Evolutionary conservation across 2,329 filamentous ascomycete genomes (phyloP).

Genomic region (Colletotrichum sidae): DNA sequence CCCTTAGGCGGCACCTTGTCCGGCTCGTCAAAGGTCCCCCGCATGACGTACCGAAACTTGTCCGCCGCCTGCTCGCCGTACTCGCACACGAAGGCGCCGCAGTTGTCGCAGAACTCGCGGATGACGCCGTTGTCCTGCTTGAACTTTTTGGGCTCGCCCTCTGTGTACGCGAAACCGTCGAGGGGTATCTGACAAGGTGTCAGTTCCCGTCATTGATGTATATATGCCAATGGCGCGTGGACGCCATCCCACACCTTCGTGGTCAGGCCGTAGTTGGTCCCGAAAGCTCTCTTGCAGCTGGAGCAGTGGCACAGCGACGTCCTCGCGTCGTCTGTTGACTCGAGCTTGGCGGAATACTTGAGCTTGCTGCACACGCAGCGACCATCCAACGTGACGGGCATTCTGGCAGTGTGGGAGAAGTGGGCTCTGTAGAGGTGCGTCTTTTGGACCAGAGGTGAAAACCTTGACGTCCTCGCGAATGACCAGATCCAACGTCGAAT

Average conservation of each 20-base stretch:
- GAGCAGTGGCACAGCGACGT: slow-evolving; percentile 49
- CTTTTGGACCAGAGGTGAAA: too few species aligned
- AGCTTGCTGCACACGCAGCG: slow-evolving; percentile 36
- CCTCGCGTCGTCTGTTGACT: slow-evolving; percentile 42
- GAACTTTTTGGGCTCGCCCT: slow-evolving; percentile 42
- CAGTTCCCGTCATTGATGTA: background rate
- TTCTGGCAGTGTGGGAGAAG: background rate
- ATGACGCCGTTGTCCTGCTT: slow-evolving; percentile 47
- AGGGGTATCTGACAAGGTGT: slow-evolving; percentile 38
- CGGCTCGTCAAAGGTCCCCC: slow-evolving; percentile 62
- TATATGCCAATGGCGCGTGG: slow-evolving; percentile 3
- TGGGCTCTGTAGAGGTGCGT: too few species aligned
- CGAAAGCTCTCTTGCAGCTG: slow-evolving; percentile 48
- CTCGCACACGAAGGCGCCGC: slow-evolving; percentile 48
- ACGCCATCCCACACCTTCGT: slow-evolving; percentile 39
- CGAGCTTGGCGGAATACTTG: slow-evolving; percentile 42
- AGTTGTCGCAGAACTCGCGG: slow-evolving; percentile 47
- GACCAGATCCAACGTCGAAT: too few species aligned
- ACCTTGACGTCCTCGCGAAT: too few species aligned
- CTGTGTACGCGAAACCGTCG: slow-evolving; percentile 43
- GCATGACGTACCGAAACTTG: slow-evolving; percentile 55
- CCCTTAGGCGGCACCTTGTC: slow-evolving; percentile 63
- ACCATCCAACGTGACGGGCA: slow-evolving; percentile 2
- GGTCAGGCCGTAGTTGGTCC: slow-evolving; percentile 48
- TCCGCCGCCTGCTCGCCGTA: slow-evolving; percentile 52